A percentile compares a stretch with the other conserved stretches of the same genome.
phyloP scores from a whole-genome alignment of 2,329 filamentous ascomycete species.

The Tolypocladium sp. region DNA sequence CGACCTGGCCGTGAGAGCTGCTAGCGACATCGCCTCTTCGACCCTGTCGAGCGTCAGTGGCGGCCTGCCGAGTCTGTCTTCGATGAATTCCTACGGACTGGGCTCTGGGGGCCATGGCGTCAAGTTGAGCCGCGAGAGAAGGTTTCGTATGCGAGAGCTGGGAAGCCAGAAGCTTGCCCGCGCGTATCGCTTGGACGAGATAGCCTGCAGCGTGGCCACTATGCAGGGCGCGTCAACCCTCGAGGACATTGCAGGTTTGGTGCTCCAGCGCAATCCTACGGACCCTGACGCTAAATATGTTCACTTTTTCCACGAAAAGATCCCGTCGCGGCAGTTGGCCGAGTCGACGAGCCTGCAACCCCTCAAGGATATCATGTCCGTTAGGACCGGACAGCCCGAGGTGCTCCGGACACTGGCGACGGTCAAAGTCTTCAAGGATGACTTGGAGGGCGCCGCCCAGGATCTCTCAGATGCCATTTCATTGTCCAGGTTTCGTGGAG shows the following conservation, averaged over 20 bases:
- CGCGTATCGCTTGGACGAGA: slow-evolving; percentile 75
- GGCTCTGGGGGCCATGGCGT: slow-evolving; percentile 46
- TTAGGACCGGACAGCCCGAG: slow-evolving; percentile 54
- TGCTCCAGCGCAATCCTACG: slow-evolving; percentile 59
- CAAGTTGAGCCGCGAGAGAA: slow-evolving; percentile 67
- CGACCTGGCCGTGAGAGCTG: slow-evolving; percentile 66
- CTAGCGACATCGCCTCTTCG: slow-evolving; percentile 61
- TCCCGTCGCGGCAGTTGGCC: slow-evolving; percentile 64
- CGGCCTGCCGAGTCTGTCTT: slow-evolving; percentile 12
- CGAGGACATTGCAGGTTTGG: slow-evolving; percentile 65
- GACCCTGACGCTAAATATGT: slow-evolving; percentile 75
- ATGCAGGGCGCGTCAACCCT: slow-evolving; percentile 75
- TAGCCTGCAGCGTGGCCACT: slow-evolving; percentile 71
- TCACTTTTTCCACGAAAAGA: slow-evolving; percentile 91
- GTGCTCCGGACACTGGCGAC: slow-evolving; percentile 65
- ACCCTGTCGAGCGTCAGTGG: slow-evolving; percentile 48
- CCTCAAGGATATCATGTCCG: slow-evolving; percentile 58
- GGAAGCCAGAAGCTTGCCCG: slow-evolving; percentile 68
- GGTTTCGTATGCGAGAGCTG: slow-evolving; percentile 71
- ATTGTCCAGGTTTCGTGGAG: slow-evolving; percentile 41
- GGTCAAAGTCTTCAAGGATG: slow-evolving; percentile 66
- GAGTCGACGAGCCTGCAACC: slow-evolving; percentile 60
- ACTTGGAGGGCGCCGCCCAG: slow-evolving; percentile 57
- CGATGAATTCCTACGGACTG: slow-evolving; percentile 11
- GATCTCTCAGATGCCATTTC: slow-evolving; percentile 62